A percentile compares a stretch with the other conserved stretches of the same genome.
Conservation (phyloP, 2,329 filamentous ascomycete species). For the Xylariaceae sp. region DNA sequence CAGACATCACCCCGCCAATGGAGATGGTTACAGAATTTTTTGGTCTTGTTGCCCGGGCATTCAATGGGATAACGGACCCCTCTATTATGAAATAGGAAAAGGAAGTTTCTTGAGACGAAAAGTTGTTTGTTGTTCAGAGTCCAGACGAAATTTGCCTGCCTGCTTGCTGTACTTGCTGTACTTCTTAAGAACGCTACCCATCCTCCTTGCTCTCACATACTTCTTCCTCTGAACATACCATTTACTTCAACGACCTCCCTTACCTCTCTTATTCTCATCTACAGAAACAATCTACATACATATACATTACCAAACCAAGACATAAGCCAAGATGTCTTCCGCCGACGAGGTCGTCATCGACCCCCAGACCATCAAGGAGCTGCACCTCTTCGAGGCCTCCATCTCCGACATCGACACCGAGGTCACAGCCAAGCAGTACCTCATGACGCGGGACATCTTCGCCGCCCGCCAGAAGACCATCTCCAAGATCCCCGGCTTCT, state of each 20-base stretch:
- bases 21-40: constrained; percentile 9
- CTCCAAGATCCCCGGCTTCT: constrained; percentile 60
- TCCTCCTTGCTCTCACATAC: background rate
- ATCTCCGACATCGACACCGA: constrained; percentile 31
- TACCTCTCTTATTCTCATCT: too few species aligned
- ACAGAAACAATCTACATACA: too few species aligned
- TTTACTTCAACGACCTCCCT: too few species aligned
- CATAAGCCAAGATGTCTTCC: constrained; percentile 21
- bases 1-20: constrained; percentile 14
- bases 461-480: constrained; percentile 56
- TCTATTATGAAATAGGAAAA: constrained; percentile 16
- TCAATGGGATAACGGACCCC: constrained; percentile 5
- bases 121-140: constrained; percentile 15
- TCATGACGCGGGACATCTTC: constrained; percentile 40
- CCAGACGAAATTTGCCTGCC: constrained; percentile 10
- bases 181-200: constrained; percentile 12
- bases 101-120: too few species aligned
- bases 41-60: too few species aligned
- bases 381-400: constrained; percentile 29
- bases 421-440: constrained; percentile 31
- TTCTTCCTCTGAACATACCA: too few species aligned
- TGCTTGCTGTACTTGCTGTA: too few species aligned
- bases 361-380: constrained; percentile 31
- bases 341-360: constrained; percentile 27
- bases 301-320: background rate